phyloP scores from a whole-genome alignment of 768 basidiomycete species.

The Rhizopogon vinicolor region DNA sequence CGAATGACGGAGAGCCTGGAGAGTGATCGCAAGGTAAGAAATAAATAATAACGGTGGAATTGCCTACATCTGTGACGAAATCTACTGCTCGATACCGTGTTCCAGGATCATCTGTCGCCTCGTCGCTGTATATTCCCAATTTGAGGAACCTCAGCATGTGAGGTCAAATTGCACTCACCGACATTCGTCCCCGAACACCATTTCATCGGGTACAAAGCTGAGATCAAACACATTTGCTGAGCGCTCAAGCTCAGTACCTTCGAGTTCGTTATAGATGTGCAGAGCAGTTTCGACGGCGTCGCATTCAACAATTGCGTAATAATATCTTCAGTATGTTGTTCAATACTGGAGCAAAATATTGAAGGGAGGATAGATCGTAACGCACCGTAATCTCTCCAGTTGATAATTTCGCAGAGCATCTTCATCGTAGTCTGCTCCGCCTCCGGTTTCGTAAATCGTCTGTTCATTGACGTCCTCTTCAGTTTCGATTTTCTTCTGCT shows the following conservation, averaged over 20 bases:
- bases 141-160: not conserved
- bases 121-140: slow-evolving; percentile 53
- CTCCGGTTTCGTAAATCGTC: slow-evolving; percentile 61
- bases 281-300: slow-evolving; percentile 71
- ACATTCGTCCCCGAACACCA: slow-evolving; percentile 76
- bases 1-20: slow-evolving; percentile 91
- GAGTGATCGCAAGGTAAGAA: not conserved
- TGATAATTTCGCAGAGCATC: slow-evolving; percentile 89
- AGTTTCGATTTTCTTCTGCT: slow-evolving; percentile 37
- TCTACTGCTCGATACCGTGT: slow-evolving; percentile 71
- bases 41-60: slow-evolving; percentile 1
- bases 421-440: slow-evolving; percentile 80
- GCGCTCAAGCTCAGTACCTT: slow-evolving; percentile 93
- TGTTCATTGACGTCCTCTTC: slow-evolving; percentile 60
- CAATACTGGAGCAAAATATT: not conserved
- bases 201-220: slow-evolving; percentile 88
- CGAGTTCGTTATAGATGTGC: slow-evolving; percentile 80
- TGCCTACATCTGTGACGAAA: slow-evolving; percentile 81
- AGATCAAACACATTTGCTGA: slow-evolving; percentile 96
- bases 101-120: slow-evolving; percentile 64
- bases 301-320: slow-evolving; percentile 92
- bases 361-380: not conserved
- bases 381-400: slow-evolving; percentile 84
- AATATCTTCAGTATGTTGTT: slow-evolving; percentile 57
- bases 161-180: slow-evolving; percentile 39